Percentiles rank a stretch among this genome's conserved stretches.
Conservation (phyloP, 1,284 basidiomycete species). For the Coniferiporia sulphurascens region DNA sequence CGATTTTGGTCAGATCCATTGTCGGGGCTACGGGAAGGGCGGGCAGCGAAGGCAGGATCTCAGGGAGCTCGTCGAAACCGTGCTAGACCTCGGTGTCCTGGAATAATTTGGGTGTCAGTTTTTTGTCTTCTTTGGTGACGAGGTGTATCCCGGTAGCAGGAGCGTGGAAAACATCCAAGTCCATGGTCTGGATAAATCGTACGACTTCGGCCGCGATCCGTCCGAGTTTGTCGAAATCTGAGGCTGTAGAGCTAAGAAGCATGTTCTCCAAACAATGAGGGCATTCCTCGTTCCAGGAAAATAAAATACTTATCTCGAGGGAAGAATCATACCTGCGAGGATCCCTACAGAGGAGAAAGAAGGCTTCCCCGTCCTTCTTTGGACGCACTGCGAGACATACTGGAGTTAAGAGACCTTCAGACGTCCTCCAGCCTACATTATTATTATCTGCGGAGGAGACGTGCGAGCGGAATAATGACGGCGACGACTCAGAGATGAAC, state of each 20-base stretch:
- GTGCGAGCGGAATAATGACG: too few relatives aligned
- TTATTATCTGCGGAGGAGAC: background rate
- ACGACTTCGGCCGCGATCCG: background rate
- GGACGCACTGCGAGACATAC: background rate
- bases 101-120: background rate
- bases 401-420: background rate
- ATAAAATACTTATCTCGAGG: background rate
- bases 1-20: background rate
- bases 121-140: background rate
- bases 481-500: too few relatives aligned
- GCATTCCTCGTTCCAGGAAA: constrained; percentile 29
- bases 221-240: background rate
- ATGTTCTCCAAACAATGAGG: constrained; percentile 47
- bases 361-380: background rate
- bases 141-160: background rate
- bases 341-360: background rate
- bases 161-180: background rate
- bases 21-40: background rate
- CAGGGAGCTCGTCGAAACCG: background rate
- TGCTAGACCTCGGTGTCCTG: background rate
- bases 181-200: background rate
- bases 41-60: background rate
- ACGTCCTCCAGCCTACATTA: background rate
- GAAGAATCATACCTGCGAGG: constrained; percentile 1
- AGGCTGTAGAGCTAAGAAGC: constrained; percentile 34